A percentile compares a stretch with the other conserved stretches of the same genome.
These are phyloP conservation scores for Dryadomyces quercus-mongolicae DNA, from an alignment of 2,329 filamentous ascomycete species.

Conservation along the genomic window DNA sequence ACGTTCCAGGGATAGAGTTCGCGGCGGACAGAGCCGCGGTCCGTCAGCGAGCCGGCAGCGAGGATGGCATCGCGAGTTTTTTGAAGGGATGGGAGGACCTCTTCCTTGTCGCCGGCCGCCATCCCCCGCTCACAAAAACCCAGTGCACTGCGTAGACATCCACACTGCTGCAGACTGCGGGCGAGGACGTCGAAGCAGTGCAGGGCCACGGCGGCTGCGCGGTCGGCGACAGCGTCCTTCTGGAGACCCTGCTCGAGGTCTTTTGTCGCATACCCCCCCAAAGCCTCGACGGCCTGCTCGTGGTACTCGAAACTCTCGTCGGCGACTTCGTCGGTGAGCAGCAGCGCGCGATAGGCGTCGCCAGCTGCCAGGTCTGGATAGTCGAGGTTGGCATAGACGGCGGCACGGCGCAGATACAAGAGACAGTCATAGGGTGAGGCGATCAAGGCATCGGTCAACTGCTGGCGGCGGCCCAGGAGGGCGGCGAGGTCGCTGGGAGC, in stretches of 20 bases:
- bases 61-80: conserved; percentile 40
- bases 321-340: conserved; percentile 68
- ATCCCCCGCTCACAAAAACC: conserved; percentile 54
- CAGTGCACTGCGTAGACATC: conserved; percentile 55
- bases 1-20: conserved; percentile 61
- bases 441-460: conserved; percentile 42
- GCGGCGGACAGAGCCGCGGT: conserved; percentile 56
- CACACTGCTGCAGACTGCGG: conserved; percentile 47
- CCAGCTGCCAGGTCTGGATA: conserved; percentile 86
- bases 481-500: not conserved
- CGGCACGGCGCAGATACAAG: conserved; percentile 56
- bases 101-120: conserved; percentile 37
- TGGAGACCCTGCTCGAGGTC: not conserved
- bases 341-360: conserved; percentile 82
- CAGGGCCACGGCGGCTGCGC: conserved; percentile 38
- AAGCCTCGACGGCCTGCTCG: conserved; percentile 46
- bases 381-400: conserved; percentile 58
- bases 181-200: conserved; percentile 48
- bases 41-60: conserved; percentile 42
- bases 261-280: conserved; percentile 25
- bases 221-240: conserved; percentile 4
- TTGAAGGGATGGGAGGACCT: conserved; percentile 42
- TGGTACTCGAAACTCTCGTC: conserved; percentile 79
- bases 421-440: conserved; percentile 48
- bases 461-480: conserved; percentile 36